Percentiles rank a stretch among this genome's conserved stretches.
These are phyloP conservation scores for Ascochyta rabiei DNA, from an alignment of 2,329 filamentous ascomycete genomes.

Conservation along the genomic window DNA sequence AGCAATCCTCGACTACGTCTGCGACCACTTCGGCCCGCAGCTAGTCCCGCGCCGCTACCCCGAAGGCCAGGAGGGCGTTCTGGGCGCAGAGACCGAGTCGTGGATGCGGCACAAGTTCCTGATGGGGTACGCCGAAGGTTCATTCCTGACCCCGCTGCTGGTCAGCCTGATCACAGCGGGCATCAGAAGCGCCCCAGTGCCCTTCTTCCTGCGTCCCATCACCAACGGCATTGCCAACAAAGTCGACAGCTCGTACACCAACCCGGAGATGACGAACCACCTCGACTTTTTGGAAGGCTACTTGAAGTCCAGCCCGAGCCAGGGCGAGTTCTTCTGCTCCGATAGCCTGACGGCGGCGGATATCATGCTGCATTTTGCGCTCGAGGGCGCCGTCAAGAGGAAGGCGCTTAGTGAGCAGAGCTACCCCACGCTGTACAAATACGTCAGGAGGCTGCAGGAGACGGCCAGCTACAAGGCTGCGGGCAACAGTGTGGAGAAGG, in stretches of 20 bases:
- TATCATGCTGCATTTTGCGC: constrained; percentile 59
- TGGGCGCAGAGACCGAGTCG: constrained; percentile 64
- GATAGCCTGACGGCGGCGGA: constrained; percentile 58
- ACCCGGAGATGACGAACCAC: constrained; percentile 55
- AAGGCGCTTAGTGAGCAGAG: constrained; percentile 49
- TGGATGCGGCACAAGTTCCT: constrained; percentile 63
- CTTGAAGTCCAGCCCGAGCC: constrained; percentile 53
- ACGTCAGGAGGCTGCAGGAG: constrained; percentile 53
- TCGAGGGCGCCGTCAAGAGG: constrained; percentile 52
- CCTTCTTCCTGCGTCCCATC: constrained; percentile 73
- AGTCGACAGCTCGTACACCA: constrained; percentile 54
- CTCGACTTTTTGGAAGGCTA: constrained; percentile 60
- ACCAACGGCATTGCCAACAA: constrained; percentile 60
- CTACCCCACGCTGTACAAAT: constrained; percentile 56
- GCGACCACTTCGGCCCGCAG: constrained; percentile 66
- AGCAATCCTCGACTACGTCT: constrained; percentile 80
- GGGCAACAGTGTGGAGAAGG: constrained; percentile 58
- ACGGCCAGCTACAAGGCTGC: constrained; percentile 54
- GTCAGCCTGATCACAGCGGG: constrained; percentile 65
- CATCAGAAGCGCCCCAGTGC: constrained; percentile 61
- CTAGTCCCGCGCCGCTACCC: constrained; percentile 60
- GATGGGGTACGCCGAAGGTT: constrained; percentile 86
- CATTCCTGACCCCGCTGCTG: constrained; percentile 74
- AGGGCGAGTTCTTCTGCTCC: constrained; percentile 59
- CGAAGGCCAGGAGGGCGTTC: constrained; percentile 59